Evolutionary conservation across 768 basidiomycete genomes (phyloP), one percentile per base, ranked within the genome.

Genomic region (Russula foetens): DNA sequence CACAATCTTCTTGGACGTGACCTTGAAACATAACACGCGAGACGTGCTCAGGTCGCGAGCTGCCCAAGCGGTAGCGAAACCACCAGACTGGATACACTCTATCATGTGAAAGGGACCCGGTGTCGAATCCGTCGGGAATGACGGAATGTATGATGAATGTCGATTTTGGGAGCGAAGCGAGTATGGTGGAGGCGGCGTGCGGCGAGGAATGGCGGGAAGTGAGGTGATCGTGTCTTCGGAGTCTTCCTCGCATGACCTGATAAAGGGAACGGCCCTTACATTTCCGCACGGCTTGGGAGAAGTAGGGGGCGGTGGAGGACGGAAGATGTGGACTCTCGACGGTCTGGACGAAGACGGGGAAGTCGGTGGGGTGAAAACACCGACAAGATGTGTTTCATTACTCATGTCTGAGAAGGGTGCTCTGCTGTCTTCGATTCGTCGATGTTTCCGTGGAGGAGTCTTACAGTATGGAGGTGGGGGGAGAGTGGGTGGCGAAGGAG

Each of bases 51-150:
- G 29, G 19, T 66, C 65, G 24, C 62, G 65, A 41, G 58, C 65
- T 17, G 65, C 65, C 51, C 57, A 62, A 11, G 63, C 63, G 41
- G 55, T 59, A 44, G 63, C 59, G 43, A 56, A 63, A 7, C 62
- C 58, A 0, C 64, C 63, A 1, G 53, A 56, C 23, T 66, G 58
- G 3, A 66, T 44, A 26, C 55, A 51, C n/a, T 64, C 58, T 15
- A 66, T n/a, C 58, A 66, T 52, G 41, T 64, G 56, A 58, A 66
- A 66, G 8, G 64, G 64, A 0, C 64, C 64, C 2, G 64, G 62
- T 14, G 63, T 50, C 21, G 51, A 44, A 12, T 65, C 53, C 7
- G n/a, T n/a, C n/a, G n/a, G n/a, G n/a, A 35, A 24, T 38, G 56
- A 53, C 11, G 62, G 62, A 2, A 63, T 53, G 44, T 52, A 57